Conservation (phyloP, 495 filamentous ascomycete species). For the Penicillium tannophilum region DNA sequence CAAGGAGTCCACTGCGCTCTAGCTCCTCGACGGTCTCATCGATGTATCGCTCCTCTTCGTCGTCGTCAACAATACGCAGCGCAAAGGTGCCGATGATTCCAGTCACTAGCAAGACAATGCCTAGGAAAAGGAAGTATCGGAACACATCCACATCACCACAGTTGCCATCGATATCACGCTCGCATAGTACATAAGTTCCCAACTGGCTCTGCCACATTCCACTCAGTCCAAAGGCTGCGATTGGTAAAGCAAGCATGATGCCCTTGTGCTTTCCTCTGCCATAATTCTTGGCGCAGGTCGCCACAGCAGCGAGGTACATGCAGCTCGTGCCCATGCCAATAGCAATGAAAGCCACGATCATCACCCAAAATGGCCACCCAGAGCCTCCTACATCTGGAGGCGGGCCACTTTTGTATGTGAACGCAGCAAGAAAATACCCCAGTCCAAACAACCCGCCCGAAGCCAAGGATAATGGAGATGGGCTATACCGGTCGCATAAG, state of each 20-base stretch:
- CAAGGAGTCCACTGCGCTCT: slow-evolving; percentile 81
- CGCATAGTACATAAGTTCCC: slow-evolving; percentile 75
- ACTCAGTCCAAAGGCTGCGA: slow-evolving; percentile 89
- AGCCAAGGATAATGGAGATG: slow-evolving; percentile 70
- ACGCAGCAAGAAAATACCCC: slow-evolving; percentile 83
- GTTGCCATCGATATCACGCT: slow-evolving; percentile 58
- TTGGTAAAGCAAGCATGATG: slow-evolving; percentile 84
- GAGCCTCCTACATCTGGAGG: slow-evolving; percentile 56
- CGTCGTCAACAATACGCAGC: slow-evolving; percentile 67
- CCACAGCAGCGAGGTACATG: slow-evolving; percentile 86
- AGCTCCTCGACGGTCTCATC: slow-evolving; percentile 85
- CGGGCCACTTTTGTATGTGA: slow-evolving; percentile 68
- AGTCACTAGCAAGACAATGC: slow-evolving; percentile 62
- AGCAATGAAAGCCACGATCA: slow-evolving; percentile 79
- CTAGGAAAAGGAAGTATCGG: slow-evolving; percentile 82
- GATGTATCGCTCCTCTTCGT: slow-evolving; percentile 66
- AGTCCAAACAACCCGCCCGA: slow-evolving; percentile 71
- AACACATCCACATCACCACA: slow-evolving; percentile 84
- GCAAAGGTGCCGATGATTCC: slow-evolving; percentile 75
- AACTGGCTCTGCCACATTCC: slow-evolving; percentile 94
- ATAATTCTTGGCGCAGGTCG: slow-evolving; percentile 97
- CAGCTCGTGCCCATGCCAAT: slow-evolving; percentile 81
- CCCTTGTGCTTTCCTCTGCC: slow-evolving; percentile 85
- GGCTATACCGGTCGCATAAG: slow-evolving; percentile 84
- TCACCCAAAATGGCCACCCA: slow-evolving; percentile 74